Evolutionary conservation across 1,284 basidiomycete species (phyloP).

Genomic region (Earliella scabrosa): DNA sequence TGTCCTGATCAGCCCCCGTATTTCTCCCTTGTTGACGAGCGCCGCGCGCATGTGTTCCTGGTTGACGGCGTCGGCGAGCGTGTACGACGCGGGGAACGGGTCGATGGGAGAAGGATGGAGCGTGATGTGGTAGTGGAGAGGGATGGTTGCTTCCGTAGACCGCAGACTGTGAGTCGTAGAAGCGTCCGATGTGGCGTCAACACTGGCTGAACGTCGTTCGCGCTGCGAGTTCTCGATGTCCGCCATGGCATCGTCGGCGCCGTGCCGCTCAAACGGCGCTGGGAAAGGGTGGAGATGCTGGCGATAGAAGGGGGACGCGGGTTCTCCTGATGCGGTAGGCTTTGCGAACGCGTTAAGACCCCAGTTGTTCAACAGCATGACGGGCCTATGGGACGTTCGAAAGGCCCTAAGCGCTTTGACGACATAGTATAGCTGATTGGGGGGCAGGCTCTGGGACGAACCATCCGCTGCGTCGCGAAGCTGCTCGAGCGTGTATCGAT

Average conservation of each 20-base stretch:
- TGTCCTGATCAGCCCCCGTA: slow-evolving; percentile 40
- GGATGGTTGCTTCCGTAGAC: not conserved
- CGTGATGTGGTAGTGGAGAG: slow-evolving; percentile 27
- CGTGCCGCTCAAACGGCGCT: slow-evolving; percentile 33
- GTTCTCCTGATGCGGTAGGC: slow-evolving; percentile 23
- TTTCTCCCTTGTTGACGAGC: slow-evolving; percentile 28
- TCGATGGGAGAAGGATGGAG: slow-evolving; percentile 31
- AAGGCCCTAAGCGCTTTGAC: slow-evolving; percentile 54
- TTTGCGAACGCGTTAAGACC: slow-evolving; percentile 46
- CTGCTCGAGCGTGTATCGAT: slow-evolving; percentile 69
- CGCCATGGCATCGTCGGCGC: slow-evolving; percentile 16
- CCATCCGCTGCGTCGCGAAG: slow-evolving; percentile 35
- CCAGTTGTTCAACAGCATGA: slow-evolving; percentile 70
- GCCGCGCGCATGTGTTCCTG: slow-evolving; percentile 31
- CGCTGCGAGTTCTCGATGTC: slow-evolving; percentile 12
- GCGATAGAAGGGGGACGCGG: slow-evolving; percentile 44
- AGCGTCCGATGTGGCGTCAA: not conserved
- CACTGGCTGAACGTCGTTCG: slow-evolving; percentile 3
- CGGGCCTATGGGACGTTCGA: slow-evolving; percentile 52
- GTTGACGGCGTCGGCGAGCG: slow-evolving; percentile 31
- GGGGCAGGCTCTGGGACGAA: slow-evolving; percentile 15
- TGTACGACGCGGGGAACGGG: slow-evolving; percentile 31
- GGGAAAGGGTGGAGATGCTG: slow-evolving; percentile 59
- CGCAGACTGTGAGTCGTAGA: not conserved
- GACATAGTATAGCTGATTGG: slow-evolving; percentile 49